A percentile compares a stretch with the other conserved stretches of the same genome.
Conservation (phyloP, 2,329 filamentous ascomycete genomes). For the Elsinoe batatas region DNA sequence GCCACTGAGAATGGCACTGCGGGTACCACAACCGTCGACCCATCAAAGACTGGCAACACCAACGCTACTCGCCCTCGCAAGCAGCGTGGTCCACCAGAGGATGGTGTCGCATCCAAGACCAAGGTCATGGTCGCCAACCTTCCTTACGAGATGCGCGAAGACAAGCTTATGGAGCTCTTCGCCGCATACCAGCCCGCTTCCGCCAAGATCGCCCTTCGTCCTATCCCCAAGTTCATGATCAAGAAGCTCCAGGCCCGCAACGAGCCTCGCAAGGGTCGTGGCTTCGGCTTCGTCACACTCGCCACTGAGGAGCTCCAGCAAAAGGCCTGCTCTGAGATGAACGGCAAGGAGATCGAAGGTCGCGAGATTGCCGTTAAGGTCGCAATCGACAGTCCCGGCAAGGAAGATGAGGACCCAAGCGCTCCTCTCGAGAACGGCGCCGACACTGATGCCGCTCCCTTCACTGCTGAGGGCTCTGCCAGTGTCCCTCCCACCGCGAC, state of each 20-base stretch:
- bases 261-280: conserved; percentile 97
- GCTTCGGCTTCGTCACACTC: conserved; percentile 96
- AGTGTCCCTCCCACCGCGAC: conserved; percentile 17
- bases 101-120: conserved; percentile 96
- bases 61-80: conserved; percentile 50
- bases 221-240: conserved; percentile 99
- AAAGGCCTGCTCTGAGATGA: conserved; percentile 97
- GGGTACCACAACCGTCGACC: conserved; percentile 33
- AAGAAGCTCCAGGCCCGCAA: conserved; percentile 99
- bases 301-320: conserved; percentile 91
- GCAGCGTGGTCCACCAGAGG: conserved; percentile 91
- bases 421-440: conserved; percentile 36
- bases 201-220: conserved; percentile 96
- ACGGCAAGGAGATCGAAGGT: conserved; percentile 97
- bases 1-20: conserved; percentile 44
- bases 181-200: conserved; percentile 81
- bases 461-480: conserved; percentile 28
- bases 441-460: conserved; percentile 25
- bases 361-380: conserved; percentile 99
- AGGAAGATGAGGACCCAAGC: conserved; percentile 71
- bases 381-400: conserved; percentile 97
- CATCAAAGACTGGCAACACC: conserved; percentile 32
- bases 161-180: conserved; percentile 99
- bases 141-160: conserved; percentile 94
- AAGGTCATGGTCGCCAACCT: conserved; percentile 99